Evolutionary conservation across 1,284 basidiomycete genomes (phyloP).

Genomic region (Papiliotrema terrestris): DNA sequence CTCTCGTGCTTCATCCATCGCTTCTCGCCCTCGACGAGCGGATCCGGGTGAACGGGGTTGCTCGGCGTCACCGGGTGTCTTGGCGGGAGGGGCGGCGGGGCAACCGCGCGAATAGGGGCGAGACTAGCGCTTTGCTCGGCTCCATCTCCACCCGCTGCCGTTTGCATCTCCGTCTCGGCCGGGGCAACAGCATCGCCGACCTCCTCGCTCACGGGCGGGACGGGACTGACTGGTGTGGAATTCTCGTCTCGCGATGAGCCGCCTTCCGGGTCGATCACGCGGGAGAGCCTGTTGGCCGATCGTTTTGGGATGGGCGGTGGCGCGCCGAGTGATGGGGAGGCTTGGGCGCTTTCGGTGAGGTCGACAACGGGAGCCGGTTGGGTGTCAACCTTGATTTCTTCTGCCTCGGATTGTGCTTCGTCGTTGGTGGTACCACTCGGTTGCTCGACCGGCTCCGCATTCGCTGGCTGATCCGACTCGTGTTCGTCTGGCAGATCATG

Average conservation of each 20-base stretch:
- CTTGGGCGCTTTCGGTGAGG: background rate
- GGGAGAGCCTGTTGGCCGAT: slow-evolving; percentile 14
- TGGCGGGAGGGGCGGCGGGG: slow-evolving; percentile 24
- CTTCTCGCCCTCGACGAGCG: slow-evolving; percentile 15
- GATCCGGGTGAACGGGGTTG: slow-evolving; percentile 2
- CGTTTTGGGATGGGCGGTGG: slow-evolving; percentile 36
- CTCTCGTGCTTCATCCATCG: slow-evolving; percentile 51
- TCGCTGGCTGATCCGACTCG: background rate
- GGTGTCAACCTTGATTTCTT: background rate
- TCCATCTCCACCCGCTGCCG: background rate
- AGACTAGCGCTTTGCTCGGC: background rate
- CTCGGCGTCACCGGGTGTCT: slow-evolving; percentile 25
- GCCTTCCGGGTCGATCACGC: background rate
- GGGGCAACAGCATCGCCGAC: background rate
- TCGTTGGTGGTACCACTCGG: background rate
- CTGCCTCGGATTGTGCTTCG: background rate
- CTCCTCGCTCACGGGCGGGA: background rate
- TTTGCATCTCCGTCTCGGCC: background rate
- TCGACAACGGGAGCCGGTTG: background rate
- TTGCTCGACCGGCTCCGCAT: background rate
- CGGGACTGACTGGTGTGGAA: background rate
- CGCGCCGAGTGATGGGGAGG: slow-evolving; percentile 1
- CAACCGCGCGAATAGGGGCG: background rate
- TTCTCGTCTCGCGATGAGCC: background rate
- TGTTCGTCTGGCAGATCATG: background rate